Conservation (phyloP, 108 stramenopile genomes). For the Fistulifera pelliculosa region DNA sequence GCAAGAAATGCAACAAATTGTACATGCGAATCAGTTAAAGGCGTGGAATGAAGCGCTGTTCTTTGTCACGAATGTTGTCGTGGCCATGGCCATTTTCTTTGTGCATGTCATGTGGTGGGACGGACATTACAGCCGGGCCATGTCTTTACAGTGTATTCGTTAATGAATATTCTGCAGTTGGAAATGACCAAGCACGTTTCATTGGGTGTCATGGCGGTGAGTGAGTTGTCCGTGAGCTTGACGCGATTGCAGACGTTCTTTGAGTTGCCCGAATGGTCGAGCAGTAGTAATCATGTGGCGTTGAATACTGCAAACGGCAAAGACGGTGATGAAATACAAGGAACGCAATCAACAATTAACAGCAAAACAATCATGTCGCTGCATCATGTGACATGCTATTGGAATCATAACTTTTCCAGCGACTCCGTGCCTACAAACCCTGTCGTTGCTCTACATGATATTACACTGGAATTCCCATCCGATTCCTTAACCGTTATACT, state of each 20-base stretch:
- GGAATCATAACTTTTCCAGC: constrained; percentile 18
- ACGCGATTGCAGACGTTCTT: constrained; percentile 63
- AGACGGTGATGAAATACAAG: background rate
- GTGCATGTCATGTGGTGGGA: constrained; percentile 35
- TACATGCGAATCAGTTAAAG: constrained; percentile 53
- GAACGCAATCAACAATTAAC: background rate
- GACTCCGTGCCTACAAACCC: no score
- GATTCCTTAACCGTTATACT: constrained; percentile 51
- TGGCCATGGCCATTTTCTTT: constrained; percentile 55
- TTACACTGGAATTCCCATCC: constrained; percentile 36
- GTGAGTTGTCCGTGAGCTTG: constrained; percentile 61
- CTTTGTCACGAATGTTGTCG: constrained; percentile 51
- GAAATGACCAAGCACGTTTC: constrained; percentile 83
- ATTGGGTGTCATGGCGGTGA: constrained; percentile 62
- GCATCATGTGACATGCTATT: constrained; percentile 29
- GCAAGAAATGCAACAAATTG: constrained; percentile 58
- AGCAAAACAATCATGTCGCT: constrained; percentile 13
- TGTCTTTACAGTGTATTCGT: constrained; percentile 63
- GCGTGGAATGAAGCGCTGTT: constrained; percentile 83
- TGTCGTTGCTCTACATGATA: constrained; percentile 20
- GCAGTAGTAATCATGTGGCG: no score
- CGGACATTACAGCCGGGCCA: constrained; percentile 38
- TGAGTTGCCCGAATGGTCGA: constrained; percentile 36
- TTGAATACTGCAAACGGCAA: no score
- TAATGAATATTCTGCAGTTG: constrained; percentile 81